Evolutionary conservation across 2,329 filamentous ascomycete species (phyloP).

Genomic region (Apiospora aurea): DNA sequence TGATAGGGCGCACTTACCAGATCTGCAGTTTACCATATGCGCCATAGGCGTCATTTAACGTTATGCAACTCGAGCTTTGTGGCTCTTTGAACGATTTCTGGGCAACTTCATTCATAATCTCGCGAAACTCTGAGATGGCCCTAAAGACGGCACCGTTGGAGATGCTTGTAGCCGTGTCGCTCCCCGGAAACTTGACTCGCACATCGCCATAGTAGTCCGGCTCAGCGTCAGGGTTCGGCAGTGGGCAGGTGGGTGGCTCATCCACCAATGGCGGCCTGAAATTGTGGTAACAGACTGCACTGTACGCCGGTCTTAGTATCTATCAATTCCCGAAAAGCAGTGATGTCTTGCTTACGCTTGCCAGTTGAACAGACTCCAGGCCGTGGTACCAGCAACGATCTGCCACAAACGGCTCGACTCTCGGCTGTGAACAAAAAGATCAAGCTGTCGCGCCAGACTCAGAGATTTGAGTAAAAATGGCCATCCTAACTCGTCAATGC

Average conservation of each 20-base stretch:
- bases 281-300: constrained; percentile 34
- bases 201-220: constrained; percentile 45
- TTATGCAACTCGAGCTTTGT: constrained; percentile 27
- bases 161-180: constrained; percentile 32
- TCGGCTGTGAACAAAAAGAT: constrained; percentile 33
- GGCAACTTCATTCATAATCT: constrained; percentile 45
- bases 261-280: constrained; percentile 40
- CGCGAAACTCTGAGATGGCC: constrained; percentile 39
- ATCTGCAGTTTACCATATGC: constrained; percentile 32
- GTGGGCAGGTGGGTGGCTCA: constrained; percentile 38
- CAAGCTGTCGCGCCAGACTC: constrained; percentile 34
- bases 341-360: constrained; percentile 36
- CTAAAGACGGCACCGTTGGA: constrained; percentile 40
- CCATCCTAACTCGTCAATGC: constrained; percentile 37
- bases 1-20: constrained; percentile 38
- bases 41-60: constrained; percentile 33
- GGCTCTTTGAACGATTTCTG: constrained; percentile 26
- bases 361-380: constrained; percentile 47
- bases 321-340: neutral
- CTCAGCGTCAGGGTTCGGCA: constrained; percentile 40
- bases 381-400: constrained; percentile 38
- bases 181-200: constrained; percentile 45
- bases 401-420: constrained; percentile 30
- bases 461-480: constrained; percentile 33
- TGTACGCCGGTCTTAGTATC: constrained; percentile 28